These are phyloP conservation scores for Leishmania major DNA, from an alignment of 208 protist genomes.

Conservation along the genomic window DNA sequence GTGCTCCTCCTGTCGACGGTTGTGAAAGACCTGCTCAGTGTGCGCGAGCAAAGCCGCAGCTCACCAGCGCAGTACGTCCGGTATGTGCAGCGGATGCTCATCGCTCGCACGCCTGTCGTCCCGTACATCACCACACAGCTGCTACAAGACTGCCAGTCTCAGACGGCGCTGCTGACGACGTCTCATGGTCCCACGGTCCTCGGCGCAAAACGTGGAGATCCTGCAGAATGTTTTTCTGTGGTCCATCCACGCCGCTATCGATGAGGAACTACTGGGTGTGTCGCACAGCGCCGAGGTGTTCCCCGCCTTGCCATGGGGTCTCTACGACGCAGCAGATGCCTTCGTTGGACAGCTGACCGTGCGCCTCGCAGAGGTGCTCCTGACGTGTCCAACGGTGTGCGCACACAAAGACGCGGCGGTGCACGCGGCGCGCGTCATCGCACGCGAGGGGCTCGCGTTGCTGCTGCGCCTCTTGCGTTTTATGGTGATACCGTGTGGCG, in stretches of 20 bases:
- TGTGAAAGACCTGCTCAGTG: conserved; percentile 26
- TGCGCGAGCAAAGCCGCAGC: conserved; percentile 17
- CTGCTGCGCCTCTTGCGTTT: conserved; percentile 24
- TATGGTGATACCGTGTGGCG: conserved; percentile 19
- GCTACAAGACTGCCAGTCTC: conserved; percentile 13
- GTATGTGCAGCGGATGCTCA: conserved; percentile 29
- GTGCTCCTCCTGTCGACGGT: conserved; percentile 19
- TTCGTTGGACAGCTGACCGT: conserved; percentile 15
- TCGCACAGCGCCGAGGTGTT: conserved; percentile 12
- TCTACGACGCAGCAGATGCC: conserved; percentile 17
- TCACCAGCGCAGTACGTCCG: conserved; percentile 25
- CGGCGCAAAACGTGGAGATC: conserved; percentile 21
- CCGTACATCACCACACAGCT: conserved; percentile 21
- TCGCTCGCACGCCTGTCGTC: conserved; percentile 14
- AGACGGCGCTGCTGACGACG: conserved; percentile 13
- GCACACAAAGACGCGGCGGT: conserved; percentile 6
- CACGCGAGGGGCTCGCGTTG: conserved; percentile 24
- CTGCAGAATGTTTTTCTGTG: conserved; percentile 24
- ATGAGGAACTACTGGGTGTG: conserved; percentile 21
- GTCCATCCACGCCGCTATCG: conserved; percentile 24
- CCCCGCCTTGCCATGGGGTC: conserved; percentile 16
- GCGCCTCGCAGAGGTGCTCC: conserved; percentile 9
- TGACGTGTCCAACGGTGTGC: not conserved
- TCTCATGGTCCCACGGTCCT: conserved; percentile 8
- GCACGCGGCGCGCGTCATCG: conserved; percentile 20